Base-by-base conservation (phyloP, 148 eudicot genomes). In the Chenopodium quinoa region DNA sequence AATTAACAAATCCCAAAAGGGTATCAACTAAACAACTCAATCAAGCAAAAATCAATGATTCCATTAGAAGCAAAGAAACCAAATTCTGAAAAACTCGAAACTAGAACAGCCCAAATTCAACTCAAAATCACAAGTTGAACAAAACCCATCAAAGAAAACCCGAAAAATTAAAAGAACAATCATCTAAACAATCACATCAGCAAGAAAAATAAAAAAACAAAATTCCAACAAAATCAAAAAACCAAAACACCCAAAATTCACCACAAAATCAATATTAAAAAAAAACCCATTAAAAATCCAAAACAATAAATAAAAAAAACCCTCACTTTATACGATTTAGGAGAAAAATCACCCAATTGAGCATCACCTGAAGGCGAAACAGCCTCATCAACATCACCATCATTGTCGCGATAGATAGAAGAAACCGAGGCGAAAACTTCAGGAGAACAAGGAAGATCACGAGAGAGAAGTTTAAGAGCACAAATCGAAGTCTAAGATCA, bases 401-500 rank as follows among this genome's bases (percentile, higher is more conserved):
- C 78, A 2, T 16, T 78, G 66, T 70, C 81, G 19, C 50, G 81
- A 80, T 85, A 96, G 70, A 97, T 94, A 34, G 91, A 88, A 69
- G 91, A 89, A 23, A 97, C 97, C 34, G 95, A 86, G 23, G 89
- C 89, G 73, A 90, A 86, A 1, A 97, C 89, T 27, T 91, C 84
- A 2, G 86, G 86, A 25, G 99, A 97, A 25, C 94, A 89, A 78
- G 99, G 99, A 71, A 97, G 89, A 68, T 97, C 89, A 25, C 99
- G 92, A 37, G 99, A 97, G 87, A 97, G 88, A 72, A 93, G 88
- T 81, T 93, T 97, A 78, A 97, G 93, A 2, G 98, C 99, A 71
- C 97, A 91, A 40, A 97, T 91, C 83, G 94, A 76, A 19, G 97
- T 91, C 87, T 91, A 23, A 23, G 25, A 23, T 23, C 25, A 23